Evolutionary conservation across 1,139 yeast genomes (phyloP), one percentile per base, ranked within the genome.

Genomic region (Yamadazyma diospyri): DNA sequence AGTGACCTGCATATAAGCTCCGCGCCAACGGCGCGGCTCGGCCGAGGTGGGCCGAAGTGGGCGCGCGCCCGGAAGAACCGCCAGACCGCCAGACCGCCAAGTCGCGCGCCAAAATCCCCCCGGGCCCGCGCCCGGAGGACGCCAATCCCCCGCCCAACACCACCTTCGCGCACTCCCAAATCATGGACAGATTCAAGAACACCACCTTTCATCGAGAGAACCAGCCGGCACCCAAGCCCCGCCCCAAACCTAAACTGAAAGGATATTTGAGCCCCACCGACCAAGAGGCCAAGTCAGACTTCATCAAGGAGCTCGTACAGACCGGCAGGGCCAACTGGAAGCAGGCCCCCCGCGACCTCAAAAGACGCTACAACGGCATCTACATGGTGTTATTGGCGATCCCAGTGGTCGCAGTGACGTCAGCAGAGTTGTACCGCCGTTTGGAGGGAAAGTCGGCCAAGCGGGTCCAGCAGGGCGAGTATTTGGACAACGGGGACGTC

Each of bases 301-400:
- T 64, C 37, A 51, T 62, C 12, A 51, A 56, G 34, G 66, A 60
- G 33, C 46, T 64, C 30, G 57, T 54, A 6, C 61, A 60, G 31
- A 66, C 72, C 0, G 75, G 74, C 5, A 47, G 51, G 35, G 68
- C 71, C 7, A 60, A 69, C 46, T 69, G 74, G 74, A 64, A 64
- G 32, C 63, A 59, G 42, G 74, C 74, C 0, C 73, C 74, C 2
- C 44, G 48, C 33, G 72, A 58, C 26, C 51, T 68, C 16, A 65
- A 57, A 40, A 54, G 51, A 12, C 41, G 72, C 27, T 68, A 67
- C 43, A 54, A 56, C 30, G 74, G 72, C 6, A 54, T 69, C 10
- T 65, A 57, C 41, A 46, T 64, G 50, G 56, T 69, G 2, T 47
- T 69, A 16, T 50, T 66, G 24, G 63, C 71, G 14, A 57, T 69